Evolutionary conservation across 768 basidiomycete genomes (phyloP).

Genomic region (Tephrocybe sp.): DNA sequence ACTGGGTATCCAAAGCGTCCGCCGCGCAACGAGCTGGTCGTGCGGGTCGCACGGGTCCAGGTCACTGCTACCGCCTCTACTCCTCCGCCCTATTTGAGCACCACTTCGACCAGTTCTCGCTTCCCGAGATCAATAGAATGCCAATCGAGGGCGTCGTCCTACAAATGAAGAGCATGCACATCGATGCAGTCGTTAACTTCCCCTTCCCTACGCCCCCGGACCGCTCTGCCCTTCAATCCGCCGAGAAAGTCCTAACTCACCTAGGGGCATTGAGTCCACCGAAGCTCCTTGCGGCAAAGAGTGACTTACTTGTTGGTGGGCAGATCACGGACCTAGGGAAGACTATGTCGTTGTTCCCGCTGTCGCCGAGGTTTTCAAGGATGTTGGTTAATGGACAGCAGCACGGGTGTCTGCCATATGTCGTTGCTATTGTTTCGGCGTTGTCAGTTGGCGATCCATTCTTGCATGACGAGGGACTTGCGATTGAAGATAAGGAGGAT

Average conservation of each 20-base stretch:
- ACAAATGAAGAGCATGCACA: slow-evolving; percentile 99
- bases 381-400: slow-evolving; percentile 94
- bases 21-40: slow-evolving; percentile 94
- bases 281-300: slow-evolving; percentile 17
- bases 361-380: slow-evolving; percentile 92
- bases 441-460: slow-evolving; percentile 96
- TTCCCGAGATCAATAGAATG: slow-evolving; percentile 92
- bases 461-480: slow-evolving; percentile 74
- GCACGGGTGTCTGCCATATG: slow-evolving; percentile 80
- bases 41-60: slow-evolving; percentile 96
- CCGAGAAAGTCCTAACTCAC: slow-evolving; percentile 77
- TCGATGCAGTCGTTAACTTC: slow-evolving; percentile 94
- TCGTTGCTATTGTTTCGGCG: slow-evolving; percentile 87
- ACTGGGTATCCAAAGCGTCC: slow-evolving; percentile 95
- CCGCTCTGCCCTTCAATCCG: slow-evolving; percentile 67
- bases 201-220: slow-evolving; percentile 98
- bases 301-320: slow-evolving; percentile 34
- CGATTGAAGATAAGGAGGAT: slow-evolving; percentile 38
- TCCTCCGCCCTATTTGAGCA: slow-evolving; percentile 94
- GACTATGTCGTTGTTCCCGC: slow-evolving; percentile 90
- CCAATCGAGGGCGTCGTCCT: slow-evolving; percentile 96
- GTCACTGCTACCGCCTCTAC: slow-evolving; percentile 97
- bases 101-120: slow-evolving; percentile 83
- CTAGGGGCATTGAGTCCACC: slow-evolving; percentile 75
- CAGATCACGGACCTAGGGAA: slow-evolving; percentile 89